These are phyloP conservation scores for Scedosporium boydii DNA, from an alignment of 2,329 filamentous ascomycete genomes.

Conservation along the genomic window DNA sequence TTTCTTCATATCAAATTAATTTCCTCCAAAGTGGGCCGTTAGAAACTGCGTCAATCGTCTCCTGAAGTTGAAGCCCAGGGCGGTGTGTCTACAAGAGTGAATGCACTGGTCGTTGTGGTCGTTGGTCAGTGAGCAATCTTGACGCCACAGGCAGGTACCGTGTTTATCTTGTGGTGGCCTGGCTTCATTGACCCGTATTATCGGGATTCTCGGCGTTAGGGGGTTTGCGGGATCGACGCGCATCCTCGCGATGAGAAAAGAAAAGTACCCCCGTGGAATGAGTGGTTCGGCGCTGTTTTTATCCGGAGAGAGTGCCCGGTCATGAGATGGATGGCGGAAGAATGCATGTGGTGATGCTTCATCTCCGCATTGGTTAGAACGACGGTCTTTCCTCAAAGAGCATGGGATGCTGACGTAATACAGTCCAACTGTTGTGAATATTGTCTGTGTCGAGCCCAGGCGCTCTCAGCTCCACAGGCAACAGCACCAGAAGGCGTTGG, in stretches of 20 bases:
- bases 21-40: background rate
- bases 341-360: background rate
- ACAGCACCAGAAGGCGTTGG: background rate
- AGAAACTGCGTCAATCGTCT: background rate
- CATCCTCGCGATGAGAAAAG: background rate
- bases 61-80: background rate
- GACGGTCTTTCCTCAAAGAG: background rate
- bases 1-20: background rate
- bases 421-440: background rate
- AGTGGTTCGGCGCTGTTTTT: too few relatives aligned
- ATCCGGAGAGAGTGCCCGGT: too few relatives aligned
- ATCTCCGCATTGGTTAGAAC: background rate
- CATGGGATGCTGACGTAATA: background rate
- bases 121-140: background rate
- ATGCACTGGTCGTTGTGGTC: too few relatives aligned
- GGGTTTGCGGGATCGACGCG: background rate
- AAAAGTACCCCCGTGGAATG: too few relatives aligned
- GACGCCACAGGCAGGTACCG: background rate
- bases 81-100: too few relatives aligned
- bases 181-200: background rate
- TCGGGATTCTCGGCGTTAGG: background rate
- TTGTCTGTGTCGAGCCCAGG: background rate
- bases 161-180: background rate
- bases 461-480: background rate
- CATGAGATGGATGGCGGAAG: background rate